Percentiles rank a stretch among this genome's conserved stretches.
These are phyloP conservation scores for Sordariomycetes sp. DNA, from an alignment of 2,329 filamentous ascomycete genomes.

Conservation along the genomic window DNA sequence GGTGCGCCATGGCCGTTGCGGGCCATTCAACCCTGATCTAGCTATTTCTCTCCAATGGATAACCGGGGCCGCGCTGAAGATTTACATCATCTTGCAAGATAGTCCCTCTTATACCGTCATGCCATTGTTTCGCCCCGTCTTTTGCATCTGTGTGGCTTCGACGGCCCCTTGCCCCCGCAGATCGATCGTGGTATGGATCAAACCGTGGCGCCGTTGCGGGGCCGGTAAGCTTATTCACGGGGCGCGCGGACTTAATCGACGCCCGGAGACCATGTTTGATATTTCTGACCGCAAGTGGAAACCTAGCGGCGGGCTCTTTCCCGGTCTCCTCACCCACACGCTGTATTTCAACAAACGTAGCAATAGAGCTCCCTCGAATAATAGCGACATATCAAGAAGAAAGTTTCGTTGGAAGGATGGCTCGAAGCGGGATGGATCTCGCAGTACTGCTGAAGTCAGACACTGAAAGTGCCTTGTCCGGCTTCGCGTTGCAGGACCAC, in stretches of 20 bases:
- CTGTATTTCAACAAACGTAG: too few relatives aligned
- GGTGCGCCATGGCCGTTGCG: background rate
- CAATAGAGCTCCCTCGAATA: too few relatives aligned
- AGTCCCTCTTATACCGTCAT: background rate
- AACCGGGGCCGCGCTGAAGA: background rate
- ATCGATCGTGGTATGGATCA: background rate
- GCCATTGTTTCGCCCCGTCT: background rate
- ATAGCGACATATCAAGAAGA: too few relatives aligned
- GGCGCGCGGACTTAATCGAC: background rate
- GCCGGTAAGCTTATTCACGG: background rate
- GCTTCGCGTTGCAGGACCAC: too few relatives aligned
- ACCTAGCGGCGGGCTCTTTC: too few relatives aligned
- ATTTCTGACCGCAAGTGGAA: background rate
- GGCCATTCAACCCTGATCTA: background rate
- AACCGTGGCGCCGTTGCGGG: background rate
- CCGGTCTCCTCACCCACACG: too few relatives aligned
- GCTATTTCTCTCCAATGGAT: background rate
- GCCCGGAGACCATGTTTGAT: background rate
- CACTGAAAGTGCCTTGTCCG: too few relatives aligned
- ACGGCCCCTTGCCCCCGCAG: background rate
- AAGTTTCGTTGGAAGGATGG: too few relatives aligned
- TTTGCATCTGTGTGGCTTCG: background rate
- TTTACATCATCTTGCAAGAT: background rate
- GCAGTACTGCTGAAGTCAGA: too few relatives aligned
- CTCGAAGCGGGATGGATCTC: too few relatives aligned